phyloP scores from a whole-genome alignment of 2,329 filamentous ascomycete species.

The Drechslerella coelobrocha region DNA sequence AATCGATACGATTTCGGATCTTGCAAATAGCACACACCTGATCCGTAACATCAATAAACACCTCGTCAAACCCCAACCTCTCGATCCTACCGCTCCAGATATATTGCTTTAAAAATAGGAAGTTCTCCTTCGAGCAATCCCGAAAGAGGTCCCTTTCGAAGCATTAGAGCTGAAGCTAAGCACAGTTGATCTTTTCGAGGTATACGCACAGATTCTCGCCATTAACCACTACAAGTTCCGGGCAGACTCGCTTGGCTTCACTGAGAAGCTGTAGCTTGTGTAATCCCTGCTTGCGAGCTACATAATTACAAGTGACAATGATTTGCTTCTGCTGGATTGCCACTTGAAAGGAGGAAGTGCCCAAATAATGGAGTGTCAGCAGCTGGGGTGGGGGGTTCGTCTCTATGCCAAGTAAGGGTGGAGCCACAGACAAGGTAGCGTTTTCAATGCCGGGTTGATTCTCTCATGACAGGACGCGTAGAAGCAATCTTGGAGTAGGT shows the following conservation, averaged over 20 bases:
- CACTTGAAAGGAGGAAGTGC: constrained; percentile 63
- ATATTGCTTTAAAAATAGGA: constrained; percentile 72
- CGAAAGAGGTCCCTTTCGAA: constrained; percentile 69
- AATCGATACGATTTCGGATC: background rate
- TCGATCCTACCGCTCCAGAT: constrained; percentile 82
- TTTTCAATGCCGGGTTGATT: constrained; percentile 38
- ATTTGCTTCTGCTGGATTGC: constrained; percentile 94
- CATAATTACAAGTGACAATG: constrained; percentile 91
- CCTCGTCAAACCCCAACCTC: constrained; percentile 87
- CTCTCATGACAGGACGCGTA: constrained; percentile 49
- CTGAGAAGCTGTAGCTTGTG: constrained; percentile 84
- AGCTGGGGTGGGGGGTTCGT: background rate
- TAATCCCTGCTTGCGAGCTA: constrained; percentile 75
- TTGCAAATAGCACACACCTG: constrained; percentile 13
- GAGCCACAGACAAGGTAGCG: constrained; percentile 26
- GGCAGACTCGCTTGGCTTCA: constrained; percentile 80
- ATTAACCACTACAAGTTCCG: constrained; percentile 82
- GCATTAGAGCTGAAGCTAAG: background rate
- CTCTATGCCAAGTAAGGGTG: no score
- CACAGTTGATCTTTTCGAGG: no score
- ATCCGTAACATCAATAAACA: constrained; percentile 85
- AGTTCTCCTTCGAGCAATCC: constrained; percentile 82
- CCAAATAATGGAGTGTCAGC: background rate
- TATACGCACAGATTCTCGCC: constrained; percentile 75
- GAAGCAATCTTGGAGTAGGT: constrained; percentile 30